Base-by-base conservation (phyloP, 768 basidiomycete genomes). In the Mycena olivaceomarginata region DNA sequence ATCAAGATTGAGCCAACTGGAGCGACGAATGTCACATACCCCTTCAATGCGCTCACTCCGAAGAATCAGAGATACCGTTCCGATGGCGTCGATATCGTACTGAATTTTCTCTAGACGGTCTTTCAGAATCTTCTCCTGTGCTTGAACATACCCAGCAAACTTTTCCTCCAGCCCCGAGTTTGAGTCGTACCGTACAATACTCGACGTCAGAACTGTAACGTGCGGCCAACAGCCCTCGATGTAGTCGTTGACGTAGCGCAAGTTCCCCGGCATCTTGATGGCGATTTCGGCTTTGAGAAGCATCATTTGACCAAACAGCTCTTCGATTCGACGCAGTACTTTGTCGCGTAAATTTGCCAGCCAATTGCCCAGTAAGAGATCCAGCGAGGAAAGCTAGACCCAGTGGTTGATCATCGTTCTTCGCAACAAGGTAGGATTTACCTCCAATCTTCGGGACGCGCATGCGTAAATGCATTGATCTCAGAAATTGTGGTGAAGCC, bases 191-290 rank as follows among this genome's bases (percentile, higher is more conserved):
- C 69, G 69, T 59, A 62, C 57, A 13, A 59, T 62, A 4, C n/a
- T 18, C 15, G 69, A 70, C 15, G 69, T 70, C 18, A 70, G 57
- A 1, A 69, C 63, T 15, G 64, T 66, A 15, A 70, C 68, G 39
- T 70, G 22, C n/a, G 39, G 18, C 74, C 74, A 76, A 12, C 20
- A 25, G 16, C 69, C 69, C 4, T 76, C 74, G 20, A 76, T 57
- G 56, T 76, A 76, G 3, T 59, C 64, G 37, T 66, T 70, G 4
- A 76, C 53, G 9, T 66, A 53, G 80, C 83, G 67, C 74, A 79
- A 66, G 56, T 76, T 84, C 78, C 69, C 68, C 1, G 69, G 64
- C 74, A 76, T 76, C 25, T 57, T n/a, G 37, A 70, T 31, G 0
- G 53, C 63, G 22, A 70, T 70, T n/a, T 67, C 15, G 18, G 8